Evolutionary conservation across 1,139 yeast genomes (phyloP).

Genomic region (Kurtzmaniella quercitrusa): DNA sequence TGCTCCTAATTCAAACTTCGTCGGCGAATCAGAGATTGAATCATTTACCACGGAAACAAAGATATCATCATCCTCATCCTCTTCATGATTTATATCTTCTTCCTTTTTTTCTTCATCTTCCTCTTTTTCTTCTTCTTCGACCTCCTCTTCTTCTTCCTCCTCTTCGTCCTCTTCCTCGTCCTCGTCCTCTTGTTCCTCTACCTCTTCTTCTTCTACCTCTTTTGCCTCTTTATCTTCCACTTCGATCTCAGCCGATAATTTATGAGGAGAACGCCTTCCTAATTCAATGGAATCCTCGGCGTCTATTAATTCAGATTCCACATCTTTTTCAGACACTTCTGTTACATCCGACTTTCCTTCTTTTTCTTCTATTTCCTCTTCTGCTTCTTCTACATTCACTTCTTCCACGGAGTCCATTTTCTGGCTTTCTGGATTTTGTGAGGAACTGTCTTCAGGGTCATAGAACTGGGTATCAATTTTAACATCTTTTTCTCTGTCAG

Average conservation of each 20-base stretch:
- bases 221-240: too few relatives aligned
- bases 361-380: not conserved
- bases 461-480: conserved; percentile 3
- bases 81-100: too few relatives aligned
- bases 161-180: not conserved
- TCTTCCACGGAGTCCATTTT: not conserved
- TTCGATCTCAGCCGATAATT: too few relatives aligned
- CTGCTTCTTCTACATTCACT: not conserved
- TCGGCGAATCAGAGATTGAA: too few relatives aligned
- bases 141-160: not conserved
- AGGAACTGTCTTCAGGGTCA: not conserved
- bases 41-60: too few relatives aligned
- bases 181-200: not conserved
- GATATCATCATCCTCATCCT: too few relatives aligned
- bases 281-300: not conserved
- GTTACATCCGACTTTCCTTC: too few relatives aligned
- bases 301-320: not conserved
- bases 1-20: too few relatives aligned
- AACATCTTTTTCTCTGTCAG: not conserved
- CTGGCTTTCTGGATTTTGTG: not conserved
- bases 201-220: too few relatives aligned
- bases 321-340: not conserved
- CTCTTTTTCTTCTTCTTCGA: not conserved
- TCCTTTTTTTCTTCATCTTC: too few relatives aligned
- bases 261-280: too few relatives aligned